phyloP scores from a whole-genome alignment of 73 alveolate species.

The Paramecium primaurelia region DNA sequence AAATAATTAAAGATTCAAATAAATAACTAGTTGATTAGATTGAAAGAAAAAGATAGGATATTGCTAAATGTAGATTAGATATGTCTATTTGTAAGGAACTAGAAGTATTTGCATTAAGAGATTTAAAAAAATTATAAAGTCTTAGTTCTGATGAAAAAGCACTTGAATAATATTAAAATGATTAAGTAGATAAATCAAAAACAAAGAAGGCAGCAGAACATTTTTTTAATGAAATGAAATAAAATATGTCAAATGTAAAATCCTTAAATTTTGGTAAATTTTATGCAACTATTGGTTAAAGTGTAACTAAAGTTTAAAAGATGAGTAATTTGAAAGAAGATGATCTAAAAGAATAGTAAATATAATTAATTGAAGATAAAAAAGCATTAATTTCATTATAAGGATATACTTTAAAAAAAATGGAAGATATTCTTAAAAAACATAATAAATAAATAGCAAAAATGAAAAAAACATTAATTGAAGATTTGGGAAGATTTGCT shows the following conservation, averaged over 20 bases:
- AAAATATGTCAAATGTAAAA: neutral
- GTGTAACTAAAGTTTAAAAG: neutral
- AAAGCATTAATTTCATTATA: neutral
- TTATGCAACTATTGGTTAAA: neutral
- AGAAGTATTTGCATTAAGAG: conserved; percentile 5
- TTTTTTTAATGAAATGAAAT: conserved; percentile 1
- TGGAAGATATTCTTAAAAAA: neutral
- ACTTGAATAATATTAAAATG: conserved; percentile 18
- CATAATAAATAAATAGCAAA: neutral
- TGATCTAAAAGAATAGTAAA: neutral
- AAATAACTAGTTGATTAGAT: neutral
- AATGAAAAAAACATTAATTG: conserved; percentile 13
- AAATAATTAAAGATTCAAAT: neutral
- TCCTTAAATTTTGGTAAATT: conserved; percentile 27
- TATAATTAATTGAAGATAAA: neutral
- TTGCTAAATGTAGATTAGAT: conserved; percentile 31
- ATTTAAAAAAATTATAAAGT: neutral
- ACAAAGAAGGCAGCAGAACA: conserved; percentile 14
- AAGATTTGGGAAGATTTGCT: conserved; percentile 20
- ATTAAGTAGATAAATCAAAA: neutral
- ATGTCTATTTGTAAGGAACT: neutral
- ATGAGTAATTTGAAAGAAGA: conserved; percentile 13
- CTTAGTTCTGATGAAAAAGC: neutral
- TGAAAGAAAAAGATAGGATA: conserved; percentile 20
- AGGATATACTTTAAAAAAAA: conserved; percentile 22